phyloP scores from a whole-genome alignment of 2,329 filamentous ascomycete species.

The Beauveria caledonica region DNA sequence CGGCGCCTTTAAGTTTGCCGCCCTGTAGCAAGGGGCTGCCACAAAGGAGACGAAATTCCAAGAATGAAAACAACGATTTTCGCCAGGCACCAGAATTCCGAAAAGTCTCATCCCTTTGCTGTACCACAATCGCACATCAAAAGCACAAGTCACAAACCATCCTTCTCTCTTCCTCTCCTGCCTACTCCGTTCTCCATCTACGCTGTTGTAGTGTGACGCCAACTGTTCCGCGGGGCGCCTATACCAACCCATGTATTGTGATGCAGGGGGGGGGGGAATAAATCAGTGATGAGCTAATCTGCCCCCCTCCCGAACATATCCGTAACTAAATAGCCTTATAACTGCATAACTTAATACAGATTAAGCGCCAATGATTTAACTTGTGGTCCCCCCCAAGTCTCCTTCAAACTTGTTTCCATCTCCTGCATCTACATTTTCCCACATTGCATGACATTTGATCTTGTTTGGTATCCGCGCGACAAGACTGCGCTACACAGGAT shows the following conservation, averaged over 20 bases:
- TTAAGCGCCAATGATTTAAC: neutral
- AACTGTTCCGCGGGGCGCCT: neutral
- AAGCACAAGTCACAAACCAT: neutral
- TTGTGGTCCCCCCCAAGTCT: neutral
- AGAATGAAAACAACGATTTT: neutral
- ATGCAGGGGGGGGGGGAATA: too few relatives aligned
- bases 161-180: neutral
- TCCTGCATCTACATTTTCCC: neutral
- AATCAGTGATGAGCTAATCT: too few relatives aligned
- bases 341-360: too few relatives aligned
- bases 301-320: neutral
- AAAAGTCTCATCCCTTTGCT: neutral
- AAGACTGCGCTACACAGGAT: neutral
- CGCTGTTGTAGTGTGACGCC: neutral
- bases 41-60: neutral
- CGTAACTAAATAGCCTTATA: neutral
- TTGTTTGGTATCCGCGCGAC: neutral
- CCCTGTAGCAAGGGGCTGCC: constrained; percentile 2
- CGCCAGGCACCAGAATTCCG: neutral
- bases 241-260: neutral
- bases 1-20: neutral
- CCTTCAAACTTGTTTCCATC: neutral
- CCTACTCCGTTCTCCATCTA: neutral
- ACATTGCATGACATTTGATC: neutral
- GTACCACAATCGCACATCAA: neutral